These are phyloP conservation scores for Thraustotheca clavata DNA, from an alignment of 352 stramenopile genomes.

Conservation along the genomic window DNA sequence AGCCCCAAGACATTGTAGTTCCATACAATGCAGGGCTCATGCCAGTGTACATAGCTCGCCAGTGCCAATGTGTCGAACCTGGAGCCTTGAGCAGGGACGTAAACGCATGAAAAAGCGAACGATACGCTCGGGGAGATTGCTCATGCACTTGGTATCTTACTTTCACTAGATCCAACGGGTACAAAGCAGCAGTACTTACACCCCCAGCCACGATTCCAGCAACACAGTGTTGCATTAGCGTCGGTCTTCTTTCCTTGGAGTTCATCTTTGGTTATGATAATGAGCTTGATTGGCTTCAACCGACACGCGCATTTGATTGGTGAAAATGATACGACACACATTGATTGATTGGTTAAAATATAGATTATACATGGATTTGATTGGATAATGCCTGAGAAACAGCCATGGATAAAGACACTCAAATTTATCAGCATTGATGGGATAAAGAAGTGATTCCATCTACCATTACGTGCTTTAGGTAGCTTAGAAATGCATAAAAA, in stretches of 20 bases:
- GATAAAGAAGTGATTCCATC: too few species aligned
- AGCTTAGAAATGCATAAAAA: too few species aligned
- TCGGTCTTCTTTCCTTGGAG: slow-evolving; percentile 1
- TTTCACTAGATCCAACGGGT: slow-evolving; percentile 97
- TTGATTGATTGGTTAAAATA: background rate
- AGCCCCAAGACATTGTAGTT: slow-evolving; percentile 93
- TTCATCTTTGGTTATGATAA: background rate
- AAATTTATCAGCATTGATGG: too few species aligned
- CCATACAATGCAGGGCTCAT: slow-evolving; percentile 94
- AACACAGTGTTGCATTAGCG: slow-evolving; percentile 30
- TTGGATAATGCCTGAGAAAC: background rate
- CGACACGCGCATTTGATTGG: background rate
- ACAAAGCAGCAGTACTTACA: slow-evolving; percentile 81
- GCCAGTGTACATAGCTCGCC: slow-evolving; percentile 88
- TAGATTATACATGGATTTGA: background rate
- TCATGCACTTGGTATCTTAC: slow-evolving; percentile 96
- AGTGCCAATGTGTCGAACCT: slow-evolving; percentile 59
- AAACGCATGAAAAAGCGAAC: slow-evolving; percentile 61
- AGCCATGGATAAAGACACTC: background rate
- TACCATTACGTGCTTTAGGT: too few species aligned
- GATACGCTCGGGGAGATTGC: slow-evolving; percentile 53
- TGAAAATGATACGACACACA: too few species aligned
- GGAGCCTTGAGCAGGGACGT: slow-evolving; percentile 40
- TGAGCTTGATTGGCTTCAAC: background rate
- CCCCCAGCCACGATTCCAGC: slow-evolving; percentile 59